phyloP scores from a whole-genome alignment of 371 early-diverging fungal genomes.

The Actinomortierella ambigua region DNA sequence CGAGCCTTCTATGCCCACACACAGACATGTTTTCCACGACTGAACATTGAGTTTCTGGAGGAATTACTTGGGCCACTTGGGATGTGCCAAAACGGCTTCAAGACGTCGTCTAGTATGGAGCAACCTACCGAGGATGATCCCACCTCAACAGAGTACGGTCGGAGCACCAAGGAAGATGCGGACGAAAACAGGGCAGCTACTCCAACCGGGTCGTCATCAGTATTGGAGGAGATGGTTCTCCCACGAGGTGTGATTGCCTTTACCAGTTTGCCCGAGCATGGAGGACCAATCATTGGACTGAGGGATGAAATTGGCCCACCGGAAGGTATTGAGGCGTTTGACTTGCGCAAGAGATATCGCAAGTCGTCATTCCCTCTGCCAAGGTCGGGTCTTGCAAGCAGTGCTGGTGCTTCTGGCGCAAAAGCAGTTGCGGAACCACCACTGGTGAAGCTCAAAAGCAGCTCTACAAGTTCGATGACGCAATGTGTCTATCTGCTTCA shows the following conservation, averaged over 20 bases:
- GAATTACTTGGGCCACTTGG: slow-evolving; percentile 67
- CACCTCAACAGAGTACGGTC: neutral
- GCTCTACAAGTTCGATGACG: slow-evolving; percentile 6
- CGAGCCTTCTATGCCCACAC: slow-evolving; percentile 73
- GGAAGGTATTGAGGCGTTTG: slow-evolving; percentile 10
- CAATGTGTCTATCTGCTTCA: slow-evolving; percentile 29
- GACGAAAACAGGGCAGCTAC: too few relatives aligned
- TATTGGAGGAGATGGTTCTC: too few relatives aligned
- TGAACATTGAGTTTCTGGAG: slow-evolving; percentile 64
- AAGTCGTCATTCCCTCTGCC: slow-evolving; percentile 20
- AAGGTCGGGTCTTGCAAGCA: neutral
- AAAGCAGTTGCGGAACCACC: neutral
- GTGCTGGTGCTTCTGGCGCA: too few relatives aligned
- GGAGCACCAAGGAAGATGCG: neutral
- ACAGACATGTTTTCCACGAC: slow-evolving; percentile 57
- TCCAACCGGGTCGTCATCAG: too few relatives aligned
- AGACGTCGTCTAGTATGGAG: too few relatives aligned
- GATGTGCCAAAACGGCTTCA: slow-evolving; percentile 15
- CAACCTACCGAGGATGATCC: neutral
- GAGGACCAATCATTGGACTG: slow-evolving; percentile 69
- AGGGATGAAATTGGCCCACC: slow-evolving; percentile 45
- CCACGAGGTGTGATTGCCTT: slow-evolving; percentile 62
- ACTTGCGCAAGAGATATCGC: slow-evolving; percentile 26
- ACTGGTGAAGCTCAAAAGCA: neutral
- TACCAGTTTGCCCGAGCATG: slow-evolving; percentile 73